phyloP scores from a whole-genome alignment of 179 eudicot genomes.

The Beta macrorhiza region DNA sequence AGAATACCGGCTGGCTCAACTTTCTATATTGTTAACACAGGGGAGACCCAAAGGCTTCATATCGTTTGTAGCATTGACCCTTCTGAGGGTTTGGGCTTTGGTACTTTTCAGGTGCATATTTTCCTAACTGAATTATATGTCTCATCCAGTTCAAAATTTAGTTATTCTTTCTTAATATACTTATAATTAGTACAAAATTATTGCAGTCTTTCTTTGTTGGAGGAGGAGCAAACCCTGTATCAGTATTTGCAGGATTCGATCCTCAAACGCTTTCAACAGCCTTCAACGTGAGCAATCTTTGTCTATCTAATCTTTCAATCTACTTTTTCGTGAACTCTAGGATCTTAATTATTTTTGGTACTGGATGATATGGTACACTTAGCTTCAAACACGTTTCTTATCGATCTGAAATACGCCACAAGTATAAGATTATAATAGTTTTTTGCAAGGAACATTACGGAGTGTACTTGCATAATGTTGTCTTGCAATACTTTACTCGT shows the following conservation, averaged over 20 bases:
- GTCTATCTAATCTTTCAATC: background rate
- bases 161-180: background rate
- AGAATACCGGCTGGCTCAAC: conserved; percentile 72
- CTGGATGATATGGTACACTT: too few relatives aligned
- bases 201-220: conserved; percentile 81
- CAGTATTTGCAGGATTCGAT: conserved; percentile 72
- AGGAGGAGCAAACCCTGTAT: conserved; percentile 62
- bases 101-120: conserved; percentile 50
- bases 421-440: too few relatives aligned
- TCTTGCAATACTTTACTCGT: too few relatives aligned
- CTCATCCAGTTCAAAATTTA: too few relatives aligned
- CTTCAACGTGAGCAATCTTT: conserved; percentile 48
- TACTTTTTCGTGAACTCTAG: background rate
- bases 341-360: background rate
- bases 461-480: too few relatives aligned
- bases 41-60: conserved; percentile 64
- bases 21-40: conserved; percentile 68
- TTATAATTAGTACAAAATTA: background rate
- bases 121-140: background rate
- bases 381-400: too few relatives aligned
- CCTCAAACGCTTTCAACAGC: conserved; percentile 60
- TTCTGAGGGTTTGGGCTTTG: conserved; percentile 48
- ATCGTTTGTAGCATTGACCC: conserved; percentile 66
- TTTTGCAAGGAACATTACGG: too few relatives aligned
- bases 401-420: too few relatives aligned